Base-by-base conservation (phyloP, 2,329 filamentous ascomycete species). In the Aspergillus sp. region DNA sequence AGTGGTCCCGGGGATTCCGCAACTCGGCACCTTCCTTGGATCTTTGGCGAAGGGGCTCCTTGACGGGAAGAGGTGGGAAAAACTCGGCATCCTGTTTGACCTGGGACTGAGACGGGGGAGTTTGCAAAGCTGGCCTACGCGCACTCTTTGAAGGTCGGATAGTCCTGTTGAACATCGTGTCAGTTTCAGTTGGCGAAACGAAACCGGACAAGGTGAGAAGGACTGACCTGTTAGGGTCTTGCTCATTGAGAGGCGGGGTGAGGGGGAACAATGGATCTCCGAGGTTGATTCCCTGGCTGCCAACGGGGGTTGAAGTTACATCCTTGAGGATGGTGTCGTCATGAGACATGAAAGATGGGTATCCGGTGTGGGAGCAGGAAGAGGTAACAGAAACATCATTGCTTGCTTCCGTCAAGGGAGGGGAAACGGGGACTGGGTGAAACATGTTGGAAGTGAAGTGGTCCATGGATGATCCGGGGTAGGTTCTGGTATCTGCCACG, bases 141-240 rank as follows among this genome's bases (percentile, higher is more conserved):
- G 71, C 69, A 62, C 69, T 73, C 61, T 77, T 78, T 31, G 74
- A 68, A 7, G 72, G 69, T 51, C 76, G 68, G 49, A 79, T 76
- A 16, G 77, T 78, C 59, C 77, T 79, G 64, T 57, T 52, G 36
- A 31, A 20, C 49, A 26, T 42, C 16, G 16, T 49, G 57, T 61
- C 50, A 63, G 60, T 53, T 32, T 62, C 45, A 60, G 36, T 53
- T 51, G 57, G 31, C 29, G 29, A 46, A 36, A 32, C 9, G 32
- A 16, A 52, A 20, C 22, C 46, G 45, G 36, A 20, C 20, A 22
- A 22, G 31, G 11, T 26, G 24, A 6, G 24, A 39, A 32, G 26
- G 26, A 68, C 73, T 72, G 69, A 78, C 77, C 74, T 76, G 68
- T 77, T 75, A 39, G 72, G 71, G 52, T 79, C 76, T 62, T 74